Evolutionary conservation across 1,139 yeast species (phyloP).

Genomic region (Debaryomycetaceae sp.): DNA sequence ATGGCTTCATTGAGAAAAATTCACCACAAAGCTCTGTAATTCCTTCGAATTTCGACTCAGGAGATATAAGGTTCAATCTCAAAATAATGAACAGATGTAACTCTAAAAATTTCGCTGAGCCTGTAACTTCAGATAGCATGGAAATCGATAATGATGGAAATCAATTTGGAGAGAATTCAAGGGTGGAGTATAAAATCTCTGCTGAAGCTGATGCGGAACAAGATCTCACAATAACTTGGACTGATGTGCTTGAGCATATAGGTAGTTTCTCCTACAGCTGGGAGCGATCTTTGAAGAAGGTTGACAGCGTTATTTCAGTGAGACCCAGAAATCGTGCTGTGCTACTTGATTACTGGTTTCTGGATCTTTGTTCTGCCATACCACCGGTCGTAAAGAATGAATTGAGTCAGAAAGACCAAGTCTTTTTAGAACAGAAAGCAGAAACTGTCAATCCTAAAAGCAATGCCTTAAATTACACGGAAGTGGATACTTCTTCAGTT

Average conservation of each 20-base stretch:
- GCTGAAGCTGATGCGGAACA: neutral
- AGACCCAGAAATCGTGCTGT: slow-evolving; percentile 9
- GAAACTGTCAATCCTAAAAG: slow-evolving; percentile 11
- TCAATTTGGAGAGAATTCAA: neutral
- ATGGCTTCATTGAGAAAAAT: slow-evolving; percentile 20
- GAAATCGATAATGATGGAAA: slow-evolving; percentile 10
- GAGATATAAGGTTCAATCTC: slow-evolving; percentile 25
- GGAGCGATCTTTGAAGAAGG: slow-evolving; percentile 15
- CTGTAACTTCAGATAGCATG: slow-evolving; percentile 9
- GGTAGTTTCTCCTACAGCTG: slow-evolving; percentile 16
- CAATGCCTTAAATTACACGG: neutral
- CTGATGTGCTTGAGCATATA: neutral
- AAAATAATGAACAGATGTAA: slow-evolving; percentile 16
- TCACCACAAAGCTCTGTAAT: slow-evolving; percentile 5
- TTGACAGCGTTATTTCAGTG: slow-evolving; percentile 4
- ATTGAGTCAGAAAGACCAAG: slow-evolving; percentile 40
- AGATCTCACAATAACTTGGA: neutral
- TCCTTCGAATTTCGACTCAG: slow-evolving; percentile 18
- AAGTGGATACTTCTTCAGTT: neutral
- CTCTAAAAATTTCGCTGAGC: neutral
- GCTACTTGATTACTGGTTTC: slow-evolving; percentile 25
- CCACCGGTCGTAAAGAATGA: slow-evolving; percentile 26
- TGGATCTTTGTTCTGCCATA: slow-evolving; percentile 24
- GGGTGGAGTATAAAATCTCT: neutral
- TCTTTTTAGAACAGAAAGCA: slow-evolving; percentile 32